Conservation (phyloP, 805 yeast genomes). For the Kodamaea leandrae region DNA sequence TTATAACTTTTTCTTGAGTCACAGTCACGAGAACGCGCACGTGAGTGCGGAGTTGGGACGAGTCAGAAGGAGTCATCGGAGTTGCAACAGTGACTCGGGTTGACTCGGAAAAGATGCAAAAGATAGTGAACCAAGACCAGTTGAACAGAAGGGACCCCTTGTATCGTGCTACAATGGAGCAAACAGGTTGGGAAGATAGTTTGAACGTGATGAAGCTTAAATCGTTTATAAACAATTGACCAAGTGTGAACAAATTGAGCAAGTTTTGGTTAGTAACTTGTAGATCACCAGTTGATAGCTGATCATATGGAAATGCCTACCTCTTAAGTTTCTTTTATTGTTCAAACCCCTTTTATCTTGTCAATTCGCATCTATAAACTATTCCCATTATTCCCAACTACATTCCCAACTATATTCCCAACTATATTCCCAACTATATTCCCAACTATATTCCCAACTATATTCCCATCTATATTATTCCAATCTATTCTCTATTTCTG, state of each 20-base stretch:
- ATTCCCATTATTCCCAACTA: neutral
- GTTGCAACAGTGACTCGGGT: neutral
- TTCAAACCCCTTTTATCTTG: neutral
- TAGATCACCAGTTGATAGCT: too few species aligned
- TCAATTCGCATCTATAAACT: neutral
- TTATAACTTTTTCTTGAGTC: neutral
- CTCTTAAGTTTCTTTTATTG: neutral
- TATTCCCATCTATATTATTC: neutral
- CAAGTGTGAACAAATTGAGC: too few species aligned
- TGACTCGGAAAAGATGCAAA: too few species aligned
- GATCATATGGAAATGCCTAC: too few species aligned
- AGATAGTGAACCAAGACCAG: too few species aligned
- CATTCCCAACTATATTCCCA: neutral
- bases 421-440: neutral
- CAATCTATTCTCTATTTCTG: neutral
- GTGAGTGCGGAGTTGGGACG: neutral
- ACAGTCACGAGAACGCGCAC: neutral
- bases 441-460: neutral
- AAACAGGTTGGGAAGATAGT: too few species aligned
- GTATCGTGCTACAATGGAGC: too few species aligned
- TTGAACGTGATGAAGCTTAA: too few species aligned
- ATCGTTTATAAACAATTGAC: too few species aligned
- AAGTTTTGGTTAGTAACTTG: too few species aligned
- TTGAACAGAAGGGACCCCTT: too few species aligned
- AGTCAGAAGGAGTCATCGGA: neutral